These are phyloP conservation scores for Perkinsus chesapeaki DNA, from an alignment of 169 alveolate species.

Conservation along the genomic window DNA sequence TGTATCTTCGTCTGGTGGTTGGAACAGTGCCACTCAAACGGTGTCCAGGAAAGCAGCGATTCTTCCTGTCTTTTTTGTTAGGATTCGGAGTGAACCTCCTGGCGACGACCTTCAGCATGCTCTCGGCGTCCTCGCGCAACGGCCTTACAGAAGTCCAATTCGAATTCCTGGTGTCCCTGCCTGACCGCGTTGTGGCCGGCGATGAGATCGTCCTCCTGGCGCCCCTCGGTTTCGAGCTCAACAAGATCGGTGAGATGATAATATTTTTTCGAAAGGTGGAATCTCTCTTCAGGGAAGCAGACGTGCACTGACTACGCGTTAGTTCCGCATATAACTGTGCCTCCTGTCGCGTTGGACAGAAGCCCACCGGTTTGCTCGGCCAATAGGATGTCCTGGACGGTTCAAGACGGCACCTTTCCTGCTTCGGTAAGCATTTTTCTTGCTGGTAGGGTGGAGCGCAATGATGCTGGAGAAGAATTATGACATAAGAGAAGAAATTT, in stretches of 20 bases:
- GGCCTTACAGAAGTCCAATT: neutral
- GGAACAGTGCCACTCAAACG: too few relatives aligned
- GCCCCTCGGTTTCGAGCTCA: neutral
- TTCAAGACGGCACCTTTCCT: neutral
- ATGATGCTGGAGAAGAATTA: too few relatives aligned
- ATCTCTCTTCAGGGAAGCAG: neutral
- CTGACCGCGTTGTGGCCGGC: neutral
- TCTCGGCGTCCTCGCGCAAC: neutral
- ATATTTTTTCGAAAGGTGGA: neutral
- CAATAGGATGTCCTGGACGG: neutral
- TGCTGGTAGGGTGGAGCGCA: too few relatives aligned
- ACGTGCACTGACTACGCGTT: neutral
- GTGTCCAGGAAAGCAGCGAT: too few relatives aligned
- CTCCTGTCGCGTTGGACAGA: neutral
- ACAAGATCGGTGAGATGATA: neutral
- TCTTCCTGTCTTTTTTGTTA: neutral
- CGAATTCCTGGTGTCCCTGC: neutral
- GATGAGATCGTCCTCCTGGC: neutral
- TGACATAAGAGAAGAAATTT: too few relatives aligned
- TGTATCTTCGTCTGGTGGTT: too few relatives aligned
- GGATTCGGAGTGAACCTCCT: neutral
- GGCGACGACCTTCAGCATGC: neutral
- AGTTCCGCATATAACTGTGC: neutral
- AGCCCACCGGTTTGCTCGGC: neutral
- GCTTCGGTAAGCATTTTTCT: neutral